Evolutionary conservation across 2,329 filamentous ascomycete species (phyloP).

Genomic region (Metarhizium robertsii): DNA sequence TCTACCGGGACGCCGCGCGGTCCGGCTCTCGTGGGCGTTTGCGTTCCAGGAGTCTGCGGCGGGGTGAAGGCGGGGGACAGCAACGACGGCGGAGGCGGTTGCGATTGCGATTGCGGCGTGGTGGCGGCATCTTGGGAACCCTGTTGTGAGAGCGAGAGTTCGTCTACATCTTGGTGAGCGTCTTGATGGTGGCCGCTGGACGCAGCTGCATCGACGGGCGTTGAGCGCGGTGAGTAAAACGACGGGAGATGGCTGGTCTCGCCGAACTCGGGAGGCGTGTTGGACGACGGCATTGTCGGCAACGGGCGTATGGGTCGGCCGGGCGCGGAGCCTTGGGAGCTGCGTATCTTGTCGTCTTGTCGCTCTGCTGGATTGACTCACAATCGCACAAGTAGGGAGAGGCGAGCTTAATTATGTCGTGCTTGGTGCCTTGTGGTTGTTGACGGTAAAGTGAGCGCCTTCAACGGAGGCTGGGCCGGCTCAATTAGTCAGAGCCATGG

Average conservation of each 20-base stretch:
- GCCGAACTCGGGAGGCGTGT: slow-evolving; percentile 4
- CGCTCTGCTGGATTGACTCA: not conserved
- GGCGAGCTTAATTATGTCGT: too few relatives aligned
- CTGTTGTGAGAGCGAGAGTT: slow-evolving; percentile 26
- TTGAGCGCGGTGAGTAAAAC: slow-evolving; percentile 35
- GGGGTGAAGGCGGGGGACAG: slow-evolving; percentile 82
- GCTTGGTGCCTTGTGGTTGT: too few relatives aligned
- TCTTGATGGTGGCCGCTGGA: slow-evolving; percentile 8
- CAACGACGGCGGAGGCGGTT: slow-evolving; percentile 51
- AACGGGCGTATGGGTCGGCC: not conserved
- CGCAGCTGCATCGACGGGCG: slow-evolving; percentile 15
- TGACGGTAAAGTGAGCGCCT: too few relatives aligned
- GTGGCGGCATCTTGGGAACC: slow-evolving; percentile 10
- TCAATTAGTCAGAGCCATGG: slow-evolving; percentile 1
- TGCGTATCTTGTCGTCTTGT: not conserved
- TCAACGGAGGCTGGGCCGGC: not conserved
- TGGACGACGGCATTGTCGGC: slow-evolving; percentile 3
- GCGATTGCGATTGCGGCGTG: not conserved
- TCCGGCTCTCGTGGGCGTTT: slow-evolving; percentile 36
- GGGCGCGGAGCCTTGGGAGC: not conserved
- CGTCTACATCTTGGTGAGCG: slow-evolving; percentile 19
- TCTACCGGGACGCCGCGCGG: slow-evolving; percentile 51
- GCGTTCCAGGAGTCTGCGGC: slow-evolving; percentile 52
- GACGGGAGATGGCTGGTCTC: slow-evolving; percentile 31
- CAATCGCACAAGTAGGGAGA: not conserved